phyloP scores from a whole-genome alignment of 1,139 yeast genomes.

The Hemisphaericaspora lyxosophila region DNA sequence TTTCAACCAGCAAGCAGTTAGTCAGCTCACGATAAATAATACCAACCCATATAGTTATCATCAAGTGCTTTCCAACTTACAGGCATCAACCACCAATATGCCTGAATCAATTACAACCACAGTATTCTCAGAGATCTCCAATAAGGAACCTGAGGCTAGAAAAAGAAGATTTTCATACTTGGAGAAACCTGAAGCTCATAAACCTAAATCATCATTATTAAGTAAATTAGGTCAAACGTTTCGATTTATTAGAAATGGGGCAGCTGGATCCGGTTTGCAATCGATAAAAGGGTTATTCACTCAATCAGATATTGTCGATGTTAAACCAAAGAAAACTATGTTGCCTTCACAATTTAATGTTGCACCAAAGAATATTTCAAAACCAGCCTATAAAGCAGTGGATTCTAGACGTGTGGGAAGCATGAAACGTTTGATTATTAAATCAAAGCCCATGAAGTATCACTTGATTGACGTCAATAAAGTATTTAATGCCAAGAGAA shows the following conservation, averaged over 20 bases:
- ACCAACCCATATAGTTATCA: slow-evolving; percentile 29
- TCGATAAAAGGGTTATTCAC: slow-evolving; percentile 28
- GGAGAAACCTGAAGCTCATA: slow-evolving; percentile 12
- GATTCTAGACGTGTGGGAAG: slow-evolving; percentile 20
- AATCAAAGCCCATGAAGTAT: slow-evolving; percentile 43
- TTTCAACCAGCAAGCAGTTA: neutral
- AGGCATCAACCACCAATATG: slow-evolving; percentile 12
- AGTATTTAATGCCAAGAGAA: slow-evolving; percentile 36
- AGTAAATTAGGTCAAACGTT: slow-evolving; percentile 40
- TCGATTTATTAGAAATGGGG: slow-evolving; percentile 29
- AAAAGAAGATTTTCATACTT: slow-evolving; percentile 22
- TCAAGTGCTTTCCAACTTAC: slow-evolving; percentile 19
- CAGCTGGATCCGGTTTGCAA: slow-evolving; percentile 11
- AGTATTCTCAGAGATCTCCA: slow-evolving; percentile 19
- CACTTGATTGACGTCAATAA: slow-evolving; percentile 47
- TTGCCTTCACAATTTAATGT: slow-evolving; percentile 9
- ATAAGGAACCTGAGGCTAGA: slow-evolving; percentile 15
- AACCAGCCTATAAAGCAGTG: slow-evolving; percentile 16
- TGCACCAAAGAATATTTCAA: slow-evolving; percentile 15
- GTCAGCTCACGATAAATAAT: slow-evolving; percentile 10
- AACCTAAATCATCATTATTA: slow-evolving; percentile 27
- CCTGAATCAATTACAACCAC: slow-evolving; percentile 42
- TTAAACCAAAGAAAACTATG: slow-evolving; percentile 13
- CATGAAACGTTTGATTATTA: slow-evolving; percentile 39
- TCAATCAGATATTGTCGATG: slow-evolving; percentile 22